Conservation (phyloP, 768 basidiomycete genomes). For the Phaeotremella skinneri region DNA sequence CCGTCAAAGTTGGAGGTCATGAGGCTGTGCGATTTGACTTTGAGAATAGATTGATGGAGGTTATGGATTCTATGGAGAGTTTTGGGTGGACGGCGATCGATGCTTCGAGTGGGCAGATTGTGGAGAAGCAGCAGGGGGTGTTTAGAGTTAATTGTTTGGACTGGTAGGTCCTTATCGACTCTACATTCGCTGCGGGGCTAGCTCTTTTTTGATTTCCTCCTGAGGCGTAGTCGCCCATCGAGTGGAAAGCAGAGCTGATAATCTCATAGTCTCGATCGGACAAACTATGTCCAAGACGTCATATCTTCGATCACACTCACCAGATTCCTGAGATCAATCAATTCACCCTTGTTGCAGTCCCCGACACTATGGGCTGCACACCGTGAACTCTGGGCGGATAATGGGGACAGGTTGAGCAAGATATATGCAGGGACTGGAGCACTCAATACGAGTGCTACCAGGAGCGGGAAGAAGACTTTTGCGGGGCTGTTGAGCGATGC, state of each 20-base stretch:
- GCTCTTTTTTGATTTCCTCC: background rate
- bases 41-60: conserved; percentile 52
- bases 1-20: conserved; percentile 76
- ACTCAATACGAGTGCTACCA: conserved; percentile 91
- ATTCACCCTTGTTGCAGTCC: conserved; percentile 62
- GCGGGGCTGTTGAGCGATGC: conserved; percentile 95
- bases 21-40: conserved; percentile 78
- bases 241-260: conserved; percentile 3
- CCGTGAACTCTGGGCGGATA: conserved; percentile 88
- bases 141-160: conserved; percentile 58
- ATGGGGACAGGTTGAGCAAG: conserved; percentile 61
- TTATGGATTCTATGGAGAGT: conserved; percentile 63
- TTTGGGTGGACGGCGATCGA: conserved; percentile 69
- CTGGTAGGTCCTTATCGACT: conserved; percentile 35
- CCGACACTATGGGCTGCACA: conserved; percentile 73
- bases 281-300: conserved; percentile 96
- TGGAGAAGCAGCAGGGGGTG: conserved; percentile 86
- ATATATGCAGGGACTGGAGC: conserved; percentile 82
- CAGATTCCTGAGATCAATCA: conserved; percentile 74
- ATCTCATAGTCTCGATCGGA: conserved; percentile 77
- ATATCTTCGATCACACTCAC: conserved; percentile 77
- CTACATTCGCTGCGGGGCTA: no score
- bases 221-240: no score
- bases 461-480: conserved; percentile 89
- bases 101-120: conserved; percentile 31